phyloP scores from a whole-genome alignment of 2,329 filamentous ascomycete genomes.

The Coniochaeta ligniaria region DNA sequence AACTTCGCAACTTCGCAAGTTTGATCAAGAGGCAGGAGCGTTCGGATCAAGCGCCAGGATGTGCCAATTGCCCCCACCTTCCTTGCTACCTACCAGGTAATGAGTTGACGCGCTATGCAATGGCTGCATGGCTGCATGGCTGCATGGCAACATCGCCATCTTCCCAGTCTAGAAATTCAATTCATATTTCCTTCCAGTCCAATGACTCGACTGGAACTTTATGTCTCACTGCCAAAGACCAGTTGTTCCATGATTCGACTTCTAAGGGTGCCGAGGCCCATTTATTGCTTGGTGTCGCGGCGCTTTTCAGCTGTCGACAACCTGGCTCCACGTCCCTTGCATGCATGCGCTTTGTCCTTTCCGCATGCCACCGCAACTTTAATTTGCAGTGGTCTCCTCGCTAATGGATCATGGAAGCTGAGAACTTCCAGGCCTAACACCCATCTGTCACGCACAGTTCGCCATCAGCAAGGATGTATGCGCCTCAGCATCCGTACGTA shows the following conservation, averaged over 20 bases:
- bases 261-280: background rate
- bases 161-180: background rate
- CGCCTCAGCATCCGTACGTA: background rate
- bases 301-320: background rate
- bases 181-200: background rate
- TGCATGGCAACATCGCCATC: background rate
- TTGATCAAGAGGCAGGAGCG: background rate
- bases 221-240: too few relatives aligned
- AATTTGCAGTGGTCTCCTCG: background rate
- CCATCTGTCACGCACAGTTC: background rate
- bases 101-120: too few relatives aligned
- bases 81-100: background rate
- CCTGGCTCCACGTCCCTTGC: background rate
- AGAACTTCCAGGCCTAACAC: background rate
- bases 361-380: background rate
- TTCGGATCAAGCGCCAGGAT: background rate
- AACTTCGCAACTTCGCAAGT: background rate
- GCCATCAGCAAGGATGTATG: background rate
- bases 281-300: background rate
- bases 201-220: background rate
- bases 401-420: background rate
- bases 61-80: background rate
- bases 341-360: background rate
- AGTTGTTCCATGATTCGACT: too few relatives aligned
- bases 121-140: too few relatives aligned